Conservation (phyloP, 169 alveolate genomes). For the Blepharisma undulans region DNA sequence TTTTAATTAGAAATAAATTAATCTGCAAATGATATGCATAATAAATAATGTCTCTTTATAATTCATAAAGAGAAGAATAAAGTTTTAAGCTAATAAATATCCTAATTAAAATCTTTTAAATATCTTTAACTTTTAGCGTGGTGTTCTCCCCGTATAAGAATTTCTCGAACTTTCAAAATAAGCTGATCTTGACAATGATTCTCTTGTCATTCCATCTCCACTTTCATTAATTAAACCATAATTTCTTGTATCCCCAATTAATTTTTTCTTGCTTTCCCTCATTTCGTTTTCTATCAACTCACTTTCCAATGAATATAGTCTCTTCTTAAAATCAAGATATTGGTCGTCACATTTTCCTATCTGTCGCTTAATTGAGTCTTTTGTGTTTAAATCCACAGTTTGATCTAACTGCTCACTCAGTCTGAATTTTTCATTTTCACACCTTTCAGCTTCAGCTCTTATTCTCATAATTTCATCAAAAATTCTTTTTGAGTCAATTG, state of each 20-base stretch:
- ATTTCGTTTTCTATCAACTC: not conserved
- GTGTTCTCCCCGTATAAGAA: not conserved
- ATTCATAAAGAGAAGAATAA: too few species aligned
- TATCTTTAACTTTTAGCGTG: not conserved
- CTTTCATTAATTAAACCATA: not conserved
- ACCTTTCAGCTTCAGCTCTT: slow-evolving; percentile 26
- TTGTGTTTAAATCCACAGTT: not conserved
- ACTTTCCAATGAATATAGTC: not conserved
- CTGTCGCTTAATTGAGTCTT: not conserved
- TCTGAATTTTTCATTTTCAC: slow-evolving; percentile 31
- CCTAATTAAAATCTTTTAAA: slow-evolving; percentile 50
- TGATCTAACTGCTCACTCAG: not conserved
- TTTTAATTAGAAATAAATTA: too few species aligned
- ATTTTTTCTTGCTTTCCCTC: not conserved
- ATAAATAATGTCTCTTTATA: too few species aligned
- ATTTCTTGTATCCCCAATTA: not conserved
- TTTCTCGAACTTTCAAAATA: not conserved
- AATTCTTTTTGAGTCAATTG: slow-evolving; percentile 28
- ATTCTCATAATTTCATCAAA: slow-evolving; percentile 21
- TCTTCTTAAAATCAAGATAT: not conserved
- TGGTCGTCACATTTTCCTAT: not conserved
- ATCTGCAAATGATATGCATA: too few species aligned
- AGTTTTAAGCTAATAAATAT: too few species aligned
- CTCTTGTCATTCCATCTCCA: not conserved
- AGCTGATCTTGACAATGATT: not conserved